A percentile compares a stretch with the other conserved stretches of the same genome.
Conservation (phyloP, 140 eudicot genomes). For the Flaveria floridana region DNA sequence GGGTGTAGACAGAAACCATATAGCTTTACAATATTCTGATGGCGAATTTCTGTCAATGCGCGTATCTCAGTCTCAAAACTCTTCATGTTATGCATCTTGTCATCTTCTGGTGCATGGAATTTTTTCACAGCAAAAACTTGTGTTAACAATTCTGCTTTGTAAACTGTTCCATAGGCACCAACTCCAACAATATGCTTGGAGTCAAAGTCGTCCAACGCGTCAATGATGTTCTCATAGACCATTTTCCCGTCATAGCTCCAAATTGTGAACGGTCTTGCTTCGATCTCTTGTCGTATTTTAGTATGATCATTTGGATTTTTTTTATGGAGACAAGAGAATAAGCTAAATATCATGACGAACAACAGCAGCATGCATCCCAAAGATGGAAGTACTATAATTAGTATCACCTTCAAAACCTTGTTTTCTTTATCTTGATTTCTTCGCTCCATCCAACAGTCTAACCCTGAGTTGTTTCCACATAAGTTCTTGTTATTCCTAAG, state of each 20-base stretch:
- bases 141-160: not conserved
- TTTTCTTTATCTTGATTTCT: slow-evolving; percentile 13
- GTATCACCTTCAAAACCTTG: not conserved
- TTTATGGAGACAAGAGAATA: slow-evolving; percentile 1
- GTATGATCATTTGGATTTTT: slow-evolving; percentile 6
- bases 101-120: slow-evolving; percentile 3
- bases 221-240: not conserved
- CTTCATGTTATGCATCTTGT: not conserved
- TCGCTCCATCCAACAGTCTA: slow-evolving; percentile 11
- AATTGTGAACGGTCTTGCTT: not conserved
- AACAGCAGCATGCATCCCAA: slow-evolving; percentile 10
- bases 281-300: not conserved
- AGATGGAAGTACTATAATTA: slow-evolving; percentile 1
- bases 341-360: not conserved
- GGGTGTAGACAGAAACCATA: slow-evolving; percentile 5
- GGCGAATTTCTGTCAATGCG: not conserved
- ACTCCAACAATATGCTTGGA: slow-evolving; percentile 14
- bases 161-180: not conserved
- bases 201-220: slow-evolving; percentile 2
- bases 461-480: slow-evolving; percentile 40
- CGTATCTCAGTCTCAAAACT: slow-evolving; percentile 3
- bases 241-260: slow-evolving; percentile 16
- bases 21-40: slow-evolving; percentile 14
- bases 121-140: slow-evolving; percentile 1
- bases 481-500: slow-evolving; percentile 30